Evolutionary conservation across 2,329 filamentous ascomycete genomes (phyloP).

Genomic region (Lasiodiplodia theobromae): DNA sequence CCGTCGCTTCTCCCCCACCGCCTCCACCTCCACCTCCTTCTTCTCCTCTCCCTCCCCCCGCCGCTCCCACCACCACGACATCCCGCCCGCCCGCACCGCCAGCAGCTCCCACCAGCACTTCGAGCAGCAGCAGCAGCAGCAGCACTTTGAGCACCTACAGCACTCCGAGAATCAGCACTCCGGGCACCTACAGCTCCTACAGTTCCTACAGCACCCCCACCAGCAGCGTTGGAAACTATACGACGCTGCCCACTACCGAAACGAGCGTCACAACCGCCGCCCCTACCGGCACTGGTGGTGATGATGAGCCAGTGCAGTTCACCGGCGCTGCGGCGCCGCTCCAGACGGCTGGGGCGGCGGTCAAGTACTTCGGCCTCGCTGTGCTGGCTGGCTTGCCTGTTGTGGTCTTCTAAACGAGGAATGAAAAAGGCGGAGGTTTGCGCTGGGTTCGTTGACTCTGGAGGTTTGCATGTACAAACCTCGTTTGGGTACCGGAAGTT

Average conservation of each 20-base stretch:
- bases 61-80: background rate
- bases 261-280: too few relatives aligned
- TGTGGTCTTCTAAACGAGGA: background rate
- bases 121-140: too few relatives aligned
- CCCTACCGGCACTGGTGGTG: background rate
- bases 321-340: background rate
- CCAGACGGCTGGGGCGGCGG: background rate
- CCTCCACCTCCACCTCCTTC: background rate
- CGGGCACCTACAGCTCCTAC: background rate
- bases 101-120: slow-evolving; percentile 1
- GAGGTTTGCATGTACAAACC: too few relatives aligned
- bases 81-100: slow-evolving; percentile 21
- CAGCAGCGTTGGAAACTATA: background rate
- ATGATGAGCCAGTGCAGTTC: background rate
- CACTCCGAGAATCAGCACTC: too few relatives aligned
- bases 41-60: too few relatives aligned
- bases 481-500: too few relatives aligned
- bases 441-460: too few relatives aligned
- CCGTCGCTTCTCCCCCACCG: slow-evolving; percentile 21
- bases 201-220: background rate
- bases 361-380: slow-evolving; percentile 1
- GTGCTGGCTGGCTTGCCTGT: slow-evolving; percentile 1
- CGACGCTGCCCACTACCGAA: background rate
- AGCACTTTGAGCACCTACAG: background rate
- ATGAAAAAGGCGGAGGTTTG: too few relatives aligned